Conservation (phyloP, 2,329 filamentous ascomycete genomes). For the Trichoderma lentiforme region DNA sequence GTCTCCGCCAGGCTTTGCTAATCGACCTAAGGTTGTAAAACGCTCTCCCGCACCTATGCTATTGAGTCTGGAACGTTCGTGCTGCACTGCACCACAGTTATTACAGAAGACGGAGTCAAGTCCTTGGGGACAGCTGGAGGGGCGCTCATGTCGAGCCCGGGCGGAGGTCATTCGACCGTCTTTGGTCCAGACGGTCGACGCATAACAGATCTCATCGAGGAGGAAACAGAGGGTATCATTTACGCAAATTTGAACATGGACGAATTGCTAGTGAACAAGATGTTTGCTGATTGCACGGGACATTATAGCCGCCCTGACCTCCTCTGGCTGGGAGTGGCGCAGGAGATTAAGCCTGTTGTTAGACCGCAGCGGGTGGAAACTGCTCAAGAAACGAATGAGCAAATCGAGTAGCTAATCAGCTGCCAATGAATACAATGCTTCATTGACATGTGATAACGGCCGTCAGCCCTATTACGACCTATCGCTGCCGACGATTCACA, state of each 20-base stretch:
- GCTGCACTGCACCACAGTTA: background rate
- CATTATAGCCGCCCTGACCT: background rate
- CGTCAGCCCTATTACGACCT: background rate
- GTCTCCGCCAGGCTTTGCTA: background rate
- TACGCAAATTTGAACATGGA: background rate
- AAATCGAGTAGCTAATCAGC: background rate
- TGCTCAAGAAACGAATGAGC: background rate
- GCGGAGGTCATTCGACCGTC: conserved; percentile 3
- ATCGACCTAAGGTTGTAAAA: background rate
- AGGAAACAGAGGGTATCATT: background rate
- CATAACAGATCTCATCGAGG: background rate
- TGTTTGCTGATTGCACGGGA: conserved; percentile 11
- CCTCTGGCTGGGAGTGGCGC: background rate
- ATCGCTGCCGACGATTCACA: background rate
- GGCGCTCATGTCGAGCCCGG: background rate
- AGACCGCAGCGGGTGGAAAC: background rate
- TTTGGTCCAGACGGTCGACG: conserved; percentile 2
- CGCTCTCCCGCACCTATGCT: conserved; percentile 11
- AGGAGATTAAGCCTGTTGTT: background rate
- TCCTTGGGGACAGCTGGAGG: background rate
- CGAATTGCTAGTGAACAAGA: background rate
- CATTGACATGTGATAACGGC: background rate
- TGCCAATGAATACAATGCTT: background rate
- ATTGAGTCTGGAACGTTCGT: conserved; percentile 11
- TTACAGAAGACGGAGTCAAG: background rate